Evolutionary conservation across 1,139 yeast species (phyloP).

Genomic region (Protomyces arabidopsidicola): DNA sequence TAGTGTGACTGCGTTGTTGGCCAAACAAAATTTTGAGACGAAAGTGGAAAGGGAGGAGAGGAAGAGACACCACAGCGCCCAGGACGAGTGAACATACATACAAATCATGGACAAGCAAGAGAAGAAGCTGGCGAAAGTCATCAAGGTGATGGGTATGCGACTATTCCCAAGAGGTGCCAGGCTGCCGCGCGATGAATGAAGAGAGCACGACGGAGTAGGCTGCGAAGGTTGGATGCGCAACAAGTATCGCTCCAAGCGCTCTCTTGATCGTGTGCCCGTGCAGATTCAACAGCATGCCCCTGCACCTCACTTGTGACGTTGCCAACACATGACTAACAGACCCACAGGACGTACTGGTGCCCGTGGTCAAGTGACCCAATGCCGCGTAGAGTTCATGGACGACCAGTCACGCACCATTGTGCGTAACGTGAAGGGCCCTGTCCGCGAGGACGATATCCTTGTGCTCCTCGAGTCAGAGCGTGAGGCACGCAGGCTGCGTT

Average conservation of each 20-base stretch:
- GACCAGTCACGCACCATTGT: conserved; percentile 97
- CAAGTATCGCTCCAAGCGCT: too few species aligned
- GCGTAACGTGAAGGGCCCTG: conserved; percentile 99
- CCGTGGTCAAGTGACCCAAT: conserved; percentile 66
- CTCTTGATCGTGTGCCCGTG: too few species aligned
- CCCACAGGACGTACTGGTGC: conserved; percentile 44
- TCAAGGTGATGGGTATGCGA: conserved; percentile 74
- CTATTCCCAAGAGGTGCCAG: too few species aligned
- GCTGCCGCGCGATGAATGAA: too few species aligned
- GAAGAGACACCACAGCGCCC: background rate
- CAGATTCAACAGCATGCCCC: too few species aligned
- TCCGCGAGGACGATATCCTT: conserved; percentile 97
- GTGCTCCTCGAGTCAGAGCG: conserved; percentile 99
- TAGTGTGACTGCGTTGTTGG: background rate
- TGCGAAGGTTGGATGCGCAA: too few species aligned
- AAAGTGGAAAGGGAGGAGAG: background rate
- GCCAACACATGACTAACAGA: too few species aligned
- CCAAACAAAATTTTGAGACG: background rate
- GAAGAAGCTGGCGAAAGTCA: conserved; percentile 90
- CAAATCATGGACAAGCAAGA: conserved; percentile 1
- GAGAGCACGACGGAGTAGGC: too few species aligned
- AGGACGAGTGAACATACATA: background rate
- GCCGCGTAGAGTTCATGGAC: conserved; percentile 98
- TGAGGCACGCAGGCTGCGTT: conserved; percentile 77
- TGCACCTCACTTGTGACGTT: background rate